These are phyloP conservation scores for Aureobasidium mangrovei DNA, from an alignment of 2,329 filamentous ascomycete species.

Conservation along the genomic window DNA sequence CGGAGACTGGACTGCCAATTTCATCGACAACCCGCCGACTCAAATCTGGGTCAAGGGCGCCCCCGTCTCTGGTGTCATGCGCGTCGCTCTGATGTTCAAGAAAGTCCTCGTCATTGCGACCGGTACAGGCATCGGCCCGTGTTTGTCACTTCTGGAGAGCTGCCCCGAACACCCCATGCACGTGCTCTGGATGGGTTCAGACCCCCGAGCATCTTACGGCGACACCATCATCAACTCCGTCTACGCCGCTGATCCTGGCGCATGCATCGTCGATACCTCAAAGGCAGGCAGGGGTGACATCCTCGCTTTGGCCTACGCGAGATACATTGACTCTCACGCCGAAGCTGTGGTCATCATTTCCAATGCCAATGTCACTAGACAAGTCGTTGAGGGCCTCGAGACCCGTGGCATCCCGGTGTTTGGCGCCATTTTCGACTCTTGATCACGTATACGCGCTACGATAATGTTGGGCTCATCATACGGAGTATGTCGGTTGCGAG, in stretches of 20 bases:
- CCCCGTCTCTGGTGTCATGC: slow-evolving; percentile 58
- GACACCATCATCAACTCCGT: slow-evolving; percentile 48
- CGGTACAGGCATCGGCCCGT: slow-evolving; percentile 64
- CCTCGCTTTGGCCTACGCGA: slow-evolving; percentile 45
- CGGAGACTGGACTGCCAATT: slow-evolving; percentile 62
- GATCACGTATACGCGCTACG: slow-evolving; percentile 16
- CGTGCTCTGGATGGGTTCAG: slow-evolving; percentile 60
- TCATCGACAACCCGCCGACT: slow-evolving; percentile 53
- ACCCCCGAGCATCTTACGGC: slow-evolving; percentile 56
- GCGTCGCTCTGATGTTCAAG: slow-evolving; percentile 57
- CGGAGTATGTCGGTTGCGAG: background rate
- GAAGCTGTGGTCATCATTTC: slow-evolving; percentile 68
- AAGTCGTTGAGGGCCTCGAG: slow-evolving; percentile 62
- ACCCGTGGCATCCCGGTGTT: slow-evolving; percentile 56
- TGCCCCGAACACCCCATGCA: slow-evolving; percentile 42
- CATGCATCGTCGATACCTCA: slow-evolving; percentile 60
- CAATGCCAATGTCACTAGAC: slow-evolving; percentile 58
- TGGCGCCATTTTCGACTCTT: slow-evolving; percentile 67
- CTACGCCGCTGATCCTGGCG: slow-evolving; percentile 48
- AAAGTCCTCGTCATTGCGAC: slow-evolving; percentile 60
- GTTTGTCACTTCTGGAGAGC: slow-evolving; percentile 52
- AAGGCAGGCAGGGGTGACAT: slow-evolving; percentile 53
- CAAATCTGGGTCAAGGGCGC: slow-evolving; percentile 60
- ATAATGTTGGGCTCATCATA: background rate
- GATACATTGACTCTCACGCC: slow-evolving; percentile 39